A percentile compares a stretch with the other conserved stretches of the same genome.
Conservation (phyloP, 1,284 basidiomycete genomes). For the Cystobasidium pallidum region DNA sequence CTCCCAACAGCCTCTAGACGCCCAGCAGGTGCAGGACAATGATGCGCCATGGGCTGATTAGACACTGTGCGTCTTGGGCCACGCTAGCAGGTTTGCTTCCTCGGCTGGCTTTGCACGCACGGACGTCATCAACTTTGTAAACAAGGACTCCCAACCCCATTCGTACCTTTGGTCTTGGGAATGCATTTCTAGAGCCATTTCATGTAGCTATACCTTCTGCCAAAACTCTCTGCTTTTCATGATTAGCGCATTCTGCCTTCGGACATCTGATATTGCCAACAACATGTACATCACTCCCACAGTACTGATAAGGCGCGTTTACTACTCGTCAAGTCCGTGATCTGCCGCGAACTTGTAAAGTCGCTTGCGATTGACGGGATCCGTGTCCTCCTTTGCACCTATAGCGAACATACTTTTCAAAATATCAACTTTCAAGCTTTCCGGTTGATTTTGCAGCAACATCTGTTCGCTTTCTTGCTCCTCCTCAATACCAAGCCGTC, state of each 20-base stretch:
- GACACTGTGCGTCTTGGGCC: background rate
- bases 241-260: background rate
- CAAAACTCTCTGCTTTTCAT: background rate
- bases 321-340: slow-evolving; percentile 21
- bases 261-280: background rate
- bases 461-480: slow-evolving; percentile 55
- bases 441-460: slow-evolving; percentile 15
- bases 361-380: slow-evolving; percentile 75
- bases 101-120: background rate
- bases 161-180: too few relatives aligned
- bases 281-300: slow-evolving; percentile 3
- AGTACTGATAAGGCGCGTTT: background rate
- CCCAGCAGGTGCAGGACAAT: background rate
- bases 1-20: background rate
- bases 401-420: slow-evolving; percentile 71
- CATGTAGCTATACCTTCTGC: slow-evolving; percentile 12
- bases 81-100: background rate
- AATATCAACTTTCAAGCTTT: slow-evolving; percentile 54
- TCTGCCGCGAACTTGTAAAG: slow-evolving; percentile 77
- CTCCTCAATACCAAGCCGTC: slow-evolving; percentile 59
- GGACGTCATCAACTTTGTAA: too few relatives aligned
- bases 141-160: too few relatives aligned
- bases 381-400: slow-evolving; percentile 72
- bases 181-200: background rate
- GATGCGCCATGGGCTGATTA: background rate